Percentiles rank a stretch among this genome's conserved stretches.
Evolutionary conservation across 352 stramenopile species (phyloP).

Genomic region (Globisporangium paddicum): DNA sequence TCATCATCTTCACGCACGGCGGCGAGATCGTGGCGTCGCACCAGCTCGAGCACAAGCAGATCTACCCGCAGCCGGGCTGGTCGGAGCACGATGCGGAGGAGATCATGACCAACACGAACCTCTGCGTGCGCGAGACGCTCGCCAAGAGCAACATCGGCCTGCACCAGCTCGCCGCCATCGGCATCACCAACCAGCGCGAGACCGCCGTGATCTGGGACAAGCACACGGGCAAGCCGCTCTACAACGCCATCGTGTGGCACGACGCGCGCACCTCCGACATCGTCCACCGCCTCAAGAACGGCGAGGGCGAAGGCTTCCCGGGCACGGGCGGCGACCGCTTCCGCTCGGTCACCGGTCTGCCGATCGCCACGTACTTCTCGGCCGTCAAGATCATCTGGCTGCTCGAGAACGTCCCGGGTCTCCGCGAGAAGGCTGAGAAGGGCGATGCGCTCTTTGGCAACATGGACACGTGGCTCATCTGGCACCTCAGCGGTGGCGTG

Average conservation of each 20-base stretch:
- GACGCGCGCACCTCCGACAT: constrained; percentile 94
- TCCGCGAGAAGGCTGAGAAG: constrained; percentile 84
- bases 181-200: constrained; percentile 99
- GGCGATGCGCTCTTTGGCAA: constrained; percentile 95
- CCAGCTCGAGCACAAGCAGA: constrained; percentile 97
- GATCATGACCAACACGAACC: constrained; percentile 89
- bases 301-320: constrained; percentile 46
- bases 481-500: constrained; percentile 88
- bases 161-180: constrained; percentile 87
- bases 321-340: constrained; percentile 61
- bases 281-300: constrained; percentile 70
- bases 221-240: constrained; percentile 93
- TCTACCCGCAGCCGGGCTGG: constrained; percentile 94
- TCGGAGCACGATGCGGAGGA: constrained; percentile 97
- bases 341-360: constrained; percentile 89
- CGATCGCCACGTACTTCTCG: constrained; percentile 97
- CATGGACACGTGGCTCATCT: constrained; percentile 98
- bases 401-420: constrained; percentile 90
- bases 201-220: constrained; percentile 97
- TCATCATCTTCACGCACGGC: constrained; percentile 92
- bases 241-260: constrained; percentile 99
- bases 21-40: constrained; percentile 88
- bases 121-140: constrained; percentile 75
- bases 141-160: constrained; percentile 56
- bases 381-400: constrained; percentile 98